Evolutionary conservation across 2,329 filamentous ascomycete genomes (phyloP).

Genomic region (Fusarium lyarnte): DNA sequence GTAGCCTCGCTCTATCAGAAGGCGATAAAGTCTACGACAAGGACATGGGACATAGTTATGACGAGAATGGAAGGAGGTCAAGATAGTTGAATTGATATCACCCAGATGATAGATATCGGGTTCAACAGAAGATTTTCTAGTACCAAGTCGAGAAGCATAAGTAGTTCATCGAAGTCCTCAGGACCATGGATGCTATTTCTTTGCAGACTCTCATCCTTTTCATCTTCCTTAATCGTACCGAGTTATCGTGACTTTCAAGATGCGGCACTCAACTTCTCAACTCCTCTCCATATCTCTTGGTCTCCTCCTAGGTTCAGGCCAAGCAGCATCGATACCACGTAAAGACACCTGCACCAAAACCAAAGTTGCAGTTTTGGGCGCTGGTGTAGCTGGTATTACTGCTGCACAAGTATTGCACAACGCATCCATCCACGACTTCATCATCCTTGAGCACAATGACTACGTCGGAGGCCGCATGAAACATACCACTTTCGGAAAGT

Average conservation of each 20-base stretch:
- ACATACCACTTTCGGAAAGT: conserved; percentile 65
- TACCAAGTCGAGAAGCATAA: not conserved
- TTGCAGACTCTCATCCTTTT: not conserved
- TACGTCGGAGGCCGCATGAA: conserved; percentile 70
- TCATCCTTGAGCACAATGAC: conserved; percentile 71
- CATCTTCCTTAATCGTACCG: not conserved
- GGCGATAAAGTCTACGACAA: not conserved
- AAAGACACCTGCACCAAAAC: conserved; percentile 43
- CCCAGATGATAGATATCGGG: not conserved
- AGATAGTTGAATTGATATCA: not conserved
- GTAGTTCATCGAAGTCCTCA: not conserved
- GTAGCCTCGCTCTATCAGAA: not conserved
- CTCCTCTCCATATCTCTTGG: conserved; percentile 10
- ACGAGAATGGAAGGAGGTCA: not conserved
- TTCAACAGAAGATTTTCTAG: not conserved
- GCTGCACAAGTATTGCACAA: conserved; percentile 71
- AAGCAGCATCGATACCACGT: conserved; percentile 23
- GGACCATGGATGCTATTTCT: not conserved
- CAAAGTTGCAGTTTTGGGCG: conserved; percentile 55
- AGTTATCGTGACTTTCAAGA: not conserved
- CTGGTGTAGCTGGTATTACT: conserved; percentile 70
- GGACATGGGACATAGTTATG: not conserved
- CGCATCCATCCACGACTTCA: conserved; percentile 68
- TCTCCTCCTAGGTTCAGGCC: not conserved
- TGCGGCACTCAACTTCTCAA: conserved; percentile 1